Evolutionary conservation across 352 stramenopile genomes (phyloP).

Genomic region (Blastocystis sp.): DNA sequence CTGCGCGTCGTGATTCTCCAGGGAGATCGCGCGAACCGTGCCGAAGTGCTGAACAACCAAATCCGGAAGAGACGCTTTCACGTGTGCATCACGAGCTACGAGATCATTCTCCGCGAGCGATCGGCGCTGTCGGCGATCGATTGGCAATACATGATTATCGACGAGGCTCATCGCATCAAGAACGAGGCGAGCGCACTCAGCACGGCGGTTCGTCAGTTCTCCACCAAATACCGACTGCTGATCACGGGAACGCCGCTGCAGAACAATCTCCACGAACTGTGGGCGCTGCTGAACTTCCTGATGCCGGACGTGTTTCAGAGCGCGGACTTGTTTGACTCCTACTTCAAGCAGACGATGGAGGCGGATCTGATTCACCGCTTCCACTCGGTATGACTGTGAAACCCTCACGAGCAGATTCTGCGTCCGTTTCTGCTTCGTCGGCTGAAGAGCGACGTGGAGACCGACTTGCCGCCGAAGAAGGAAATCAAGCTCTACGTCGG

Average conservation of each 20-base stretch:
- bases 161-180: conserved; percentile 95
- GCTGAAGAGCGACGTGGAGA: conserved; percentile 94
- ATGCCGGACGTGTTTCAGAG: conserved; percentile 85
- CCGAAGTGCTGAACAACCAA: conserved; percentile 67
- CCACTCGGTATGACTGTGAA: conserved; percentile 16
- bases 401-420: conserved; percentile 82
- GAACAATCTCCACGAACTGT: conserved; percentile 98
- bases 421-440: conserved; percentile 90
- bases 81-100: conserved; percentile 89
- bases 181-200: conserved; percentile 89
- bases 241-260: conserved; percentile 81
- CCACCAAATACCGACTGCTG: conserved; percentile 69
- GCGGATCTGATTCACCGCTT: conserved; percentile 81
- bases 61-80: conserved; percentile 82
- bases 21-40: conserved; percentile 82
- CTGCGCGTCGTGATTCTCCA: conserved; percentile 93
- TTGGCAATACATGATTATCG: conserved; percentile 91
- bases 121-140: conserved; percentile 77
- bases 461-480: conserved; percentile 86
- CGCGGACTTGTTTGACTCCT: conserved; percentile 93
- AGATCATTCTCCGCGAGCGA: conserved; percentile 90
- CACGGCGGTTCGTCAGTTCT: conserved; percentile 65
- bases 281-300: conserved; percentile 98
- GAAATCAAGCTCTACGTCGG: conserved; percentile 97
- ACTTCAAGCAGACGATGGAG: conserved; percentile 87